Base-by-base conservation (phyloP, 805 yeast genomes). In the Ogataea wickerhamii region DNA sequence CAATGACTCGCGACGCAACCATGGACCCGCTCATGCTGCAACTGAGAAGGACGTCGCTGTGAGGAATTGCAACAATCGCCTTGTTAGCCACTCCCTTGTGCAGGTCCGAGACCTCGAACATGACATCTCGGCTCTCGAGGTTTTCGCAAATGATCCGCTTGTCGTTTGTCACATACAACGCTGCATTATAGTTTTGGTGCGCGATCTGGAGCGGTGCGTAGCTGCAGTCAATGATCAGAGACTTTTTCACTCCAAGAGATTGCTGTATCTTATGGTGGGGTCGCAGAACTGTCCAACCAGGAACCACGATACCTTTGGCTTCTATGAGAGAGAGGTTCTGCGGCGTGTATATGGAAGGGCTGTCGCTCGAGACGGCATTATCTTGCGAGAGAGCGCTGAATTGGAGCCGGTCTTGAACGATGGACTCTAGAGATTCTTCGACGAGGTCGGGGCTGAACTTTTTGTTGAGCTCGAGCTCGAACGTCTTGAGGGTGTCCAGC, bases 381-480 rank as follows among this genome's bases (percentile, higher is more conserved):
- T 39, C 39, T 2, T 40, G 31, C 30, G 44, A 38, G 28, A 55
- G 33, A 23, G 46, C 45, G 6, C 52, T 35, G 40, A 53, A 64
- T 18, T 55, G 50, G 13, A 53, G 39, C 24, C 69, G 43, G 42
- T 66, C 72, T 4, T 45, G 43, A 7, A 70, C 46, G 3, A 69
- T 67, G 1, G 60, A 52, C 22, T 52, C 56, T 17, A 70, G 47
- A 0, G 67, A 47, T 43, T 67, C 73, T 18, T 60, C 67, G 2
- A 61, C 35, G 4, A 43, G 31, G n/a, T 16, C 28, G 12, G 25
- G 25, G n/a, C 38, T 36, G 34, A 52, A 53, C 26, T 51, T 55
- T 29, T 43, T 56, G 8, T 75, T 73, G 32, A 66, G 51, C 39
- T 76, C 80, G 12, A 49, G 43, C 45, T 78, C 73, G 33, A 81